Conservation (phyloP, 306 rosid genomes). For the Alnus glutinosa region DNA sequence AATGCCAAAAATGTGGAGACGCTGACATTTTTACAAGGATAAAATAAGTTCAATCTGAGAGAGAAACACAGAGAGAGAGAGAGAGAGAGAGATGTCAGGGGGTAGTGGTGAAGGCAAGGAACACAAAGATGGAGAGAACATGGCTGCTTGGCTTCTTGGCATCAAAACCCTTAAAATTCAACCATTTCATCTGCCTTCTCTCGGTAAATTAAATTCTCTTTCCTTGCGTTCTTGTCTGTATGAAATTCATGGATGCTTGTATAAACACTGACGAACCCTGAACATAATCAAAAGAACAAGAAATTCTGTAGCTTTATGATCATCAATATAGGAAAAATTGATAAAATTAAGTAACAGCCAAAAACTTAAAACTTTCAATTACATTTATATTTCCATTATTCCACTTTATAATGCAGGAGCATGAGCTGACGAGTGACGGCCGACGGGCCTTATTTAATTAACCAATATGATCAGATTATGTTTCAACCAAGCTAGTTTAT, state of each 20-base stretch:
- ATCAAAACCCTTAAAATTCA: constrained; percentile 19
- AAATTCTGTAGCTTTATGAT: not conserved
- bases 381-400: not conserved
- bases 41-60: not conserved
- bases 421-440: not conserved
- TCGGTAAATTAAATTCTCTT: constrained; percentile 7
- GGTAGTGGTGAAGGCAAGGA: not conserved
- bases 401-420: not conserved
- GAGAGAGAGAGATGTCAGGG: constrained; percentile 24
- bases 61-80: not conserved
- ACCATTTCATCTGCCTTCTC: constrained; percentile 29
- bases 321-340: no score
- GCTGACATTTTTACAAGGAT: not conserved
- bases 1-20: no score
- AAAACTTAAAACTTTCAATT: not conserved
- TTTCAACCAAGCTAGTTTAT: not conserved
- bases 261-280: not conserved
- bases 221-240: not conserved
- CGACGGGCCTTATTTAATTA: not conserved
- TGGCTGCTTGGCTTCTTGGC: constrained; percentile 40
- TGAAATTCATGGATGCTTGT: not conserved
- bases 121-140: constrained; percentile 24
- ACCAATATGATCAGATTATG: not conserved
- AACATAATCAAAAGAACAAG: not conserved
- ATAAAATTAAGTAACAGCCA: no score